These are phyloP conservation scores for Cicer cuneatum DNA, from an alignment of 306 rosid species.

Conservation along the genomic window DNA sequence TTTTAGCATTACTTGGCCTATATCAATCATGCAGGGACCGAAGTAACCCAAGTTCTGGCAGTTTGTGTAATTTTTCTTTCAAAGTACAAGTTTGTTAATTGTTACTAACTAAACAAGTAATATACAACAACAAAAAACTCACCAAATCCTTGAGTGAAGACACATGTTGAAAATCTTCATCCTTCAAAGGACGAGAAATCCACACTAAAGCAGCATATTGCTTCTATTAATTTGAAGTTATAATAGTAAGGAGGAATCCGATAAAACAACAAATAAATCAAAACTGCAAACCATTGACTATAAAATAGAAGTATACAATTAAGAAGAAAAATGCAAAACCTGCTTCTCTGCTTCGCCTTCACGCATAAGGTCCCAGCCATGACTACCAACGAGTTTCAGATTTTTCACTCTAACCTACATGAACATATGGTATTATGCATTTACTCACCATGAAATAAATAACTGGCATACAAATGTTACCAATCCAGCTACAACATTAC, in stretches of 20 bases:
- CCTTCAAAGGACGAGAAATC: conserved; percentile 78
- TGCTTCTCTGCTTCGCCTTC: conserved; percentile 98
- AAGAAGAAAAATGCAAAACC: conserved; percentile 52
- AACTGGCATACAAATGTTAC: conserved; percentile 33
- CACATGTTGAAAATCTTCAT: conserved; percentile 64
- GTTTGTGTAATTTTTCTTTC: not conserved
- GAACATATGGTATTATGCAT: conserved; percentile 30
- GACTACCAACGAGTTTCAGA: conserved; percentile 74
- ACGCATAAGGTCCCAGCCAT: conserved; percentile 83
- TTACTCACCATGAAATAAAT: conserved; percentile 29
- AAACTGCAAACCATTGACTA: conserved; percentile 20
- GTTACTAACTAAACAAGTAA: conserved; percentile 3
- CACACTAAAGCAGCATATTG: conserved; percentile 92
- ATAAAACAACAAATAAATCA: not conserved
- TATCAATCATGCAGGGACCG: conserved; percentile 21
- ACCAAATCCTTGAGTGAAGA: conserved; percentile 62
- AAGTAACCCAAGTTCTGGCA: not conserved
- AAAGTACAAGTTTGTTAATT: conserved; percentile 32
- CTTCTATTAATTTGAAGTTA: conserved; percentile 60
- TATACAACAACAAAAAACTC: conserved; percentile 31
- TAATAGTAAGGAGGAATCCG: conserved; percentile 15
- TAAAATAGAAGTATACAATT: conserved; percentile 28
- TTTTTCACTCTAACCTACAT: conserved; percentile 80
- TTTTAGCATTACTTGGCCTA: conserved; percentile 17
- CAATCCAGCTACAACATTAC: conserved; percentile 51